Evolutionary conservation across 2,329 filamentous ascomycete species (phyloP).

Genomic region (Epichloe elymi): DNA sequence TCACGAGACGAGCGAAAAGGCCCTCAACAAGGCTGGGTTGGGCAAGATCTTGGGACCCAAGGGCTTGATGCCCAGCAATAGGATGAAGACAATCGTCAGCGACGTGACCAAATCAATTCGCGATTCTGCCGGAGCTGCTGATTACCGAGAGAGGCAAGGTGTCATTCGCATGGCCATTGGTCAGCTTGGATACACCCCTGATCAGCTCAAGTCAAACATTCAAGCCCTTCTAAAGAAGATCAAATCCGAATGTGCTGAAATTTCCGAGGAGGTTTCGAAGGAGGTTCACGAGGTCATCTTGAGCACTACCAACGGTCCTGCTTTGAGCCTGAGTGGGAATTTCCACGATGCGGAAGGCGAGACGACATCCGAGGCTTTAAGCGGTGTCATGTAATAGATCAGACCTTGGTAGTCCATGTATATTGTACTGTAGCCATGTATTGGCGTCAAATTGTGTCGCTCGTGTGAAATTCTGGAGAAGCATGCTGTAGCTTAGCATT

Average conservation of each 20-base stretch:
- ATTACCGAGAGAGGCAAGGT: slow-evolving; percentile 76
- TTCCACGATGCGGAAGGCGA: slow-evolving; percentile 50
- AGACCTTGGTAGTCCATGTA: slow-evolving; percentile 6
- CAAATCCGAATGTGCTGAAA: slow-evolving; percentile 63
- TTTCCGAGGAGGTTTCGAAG: slow-evolving; percentile 42
- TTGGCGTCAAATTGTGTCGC: slow-evolving; percentile 10
- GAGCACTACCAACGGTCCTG: slow-evolving; percentile 76
- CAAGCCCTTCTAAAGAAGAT: slow-evolving; percentile 61
- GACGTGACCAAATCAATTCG: slow-evolving; percentile 63
- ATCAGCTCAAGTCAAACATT: slow-evolving; percentile 76
- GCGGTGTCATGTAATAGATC: slow-evolving; percentile 36
- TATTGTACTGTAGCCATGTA: slow-evolving; percentile 27
- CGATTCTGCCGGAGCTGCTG: slow-evolving; percentile 70
- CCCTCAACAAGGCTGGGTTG: slow-evolving; percentile 68
- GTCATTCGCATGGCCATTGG: slow-evolving; percentile 84
- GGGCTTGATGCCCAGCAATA: slow-evolving; percentile 83
- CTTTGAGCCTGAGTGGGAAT: slow-evolving; percentile 73
- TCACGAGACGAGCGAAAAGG: slow-evolving; percentile 63
- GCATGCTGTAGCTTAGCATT: slow-evolving; percentile 8
- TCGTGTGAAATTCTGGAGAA: neutral
- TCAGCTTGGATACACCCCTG: slow-evolving; percentile 76
- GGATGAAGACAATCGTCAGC: slow-evolving; percentile 77
- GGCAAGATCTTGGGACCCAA: slow-evolving; percentile 75
- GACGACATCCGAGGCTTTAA: slow-evolving; percentile 38
- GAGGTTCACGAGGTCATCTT: slow-evolving; percentile 53